Base-by-base conservation (phyloP, 305 asterid species). In the Plantago lanceolata region DNA sequence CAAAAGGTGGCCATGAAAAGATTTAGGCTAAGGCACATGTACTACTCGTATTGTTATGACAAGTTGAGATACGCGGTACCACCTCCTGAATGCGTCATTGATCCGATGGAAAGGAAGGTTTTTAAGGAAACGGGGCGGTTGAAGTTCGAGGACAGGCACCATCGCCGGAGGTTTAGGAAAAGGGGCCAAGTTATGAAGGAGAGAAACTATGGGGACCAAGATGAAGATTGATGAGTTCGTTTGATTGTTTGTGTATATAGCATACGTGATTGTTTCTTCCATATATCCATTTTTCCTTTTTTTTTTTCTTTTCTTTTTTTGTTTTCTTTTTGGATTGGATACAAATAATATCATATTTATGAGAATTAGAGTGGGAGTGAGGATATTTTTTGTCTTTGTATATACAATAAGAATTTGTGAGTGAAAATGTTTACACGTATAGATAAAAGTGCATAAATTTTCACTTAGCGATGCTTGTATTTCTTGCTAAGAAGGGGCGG, bases 11-110 rank as follows among this genome's bases (percentile, higher is more conserved):
- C 84, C n/a, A 92, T 92, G 98, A 76, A 74, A 45, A 81, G 59
- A 57, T 92, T 78, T 57, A 76, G 95, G 59, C 78, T 67, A 8
- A 89, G 72, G 6, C 75, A 82, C 19, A 78, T 87, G 88, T 92
- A 92, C n/a, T 92, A 92, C 40, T 85, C 96, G 0, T 86, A 92
- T 57, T 92, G 98, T 33, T 81, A 89, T 3, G 96, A 92, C 35
- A 73, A 68, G 0, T 1, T 85, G 9, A 84, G 98, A 59, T 92
- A 92, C 50, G 63, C 83, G 0, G 48, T 73, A 37, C 78, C 96
- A n/a, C 85, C 76, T n/a, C 73, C 96, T 0, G 98, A 92, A 61
- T 92, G 98, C 47, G 87, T 71, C 11, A 33, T 85, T 14, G 94
- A 92, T 69, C 87, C 82, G 13, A 48, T 14, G 43, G 80, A 72